Evolutionary conservation across 1,284 basidiomycete species (phyloP).

Genomic region (Caloboletus firmus): DNA sequence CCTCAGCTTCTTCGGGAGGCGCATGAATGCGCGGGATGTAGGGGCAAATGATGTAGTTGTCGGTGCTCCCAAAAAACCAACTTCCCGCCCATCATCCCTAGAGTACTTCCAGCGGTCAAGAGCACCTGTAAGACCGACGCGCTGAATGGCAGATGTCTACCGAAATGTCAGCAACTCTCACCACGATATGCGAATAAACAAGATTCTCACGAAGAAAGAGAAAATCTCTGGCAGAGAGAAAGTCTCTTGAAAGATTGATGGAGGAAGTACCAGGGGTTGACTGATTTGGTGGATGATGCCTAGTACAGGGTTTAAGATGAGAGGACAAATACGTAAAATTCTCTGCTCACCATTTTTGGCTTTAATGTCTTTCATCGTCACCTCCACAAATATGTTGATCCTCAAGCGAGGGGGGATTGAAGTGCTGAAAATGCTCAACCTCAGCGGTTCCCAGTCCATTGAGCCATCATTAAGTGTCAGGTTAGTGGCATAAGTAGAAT

Average conservation of each 20-base stretch:
- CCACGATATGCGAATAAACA: neutral
- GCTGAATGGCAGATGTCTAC: slow-evolving; percentile 62
- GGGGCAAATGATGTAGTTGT: slow-evolving; percentile 68
- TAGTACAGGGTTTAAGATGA: slow-evolving; percentile 16
- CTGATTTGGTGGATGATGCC: slow-evolving; percentile 61
- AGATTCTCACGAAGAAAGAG: slow-evolving; percentile 49
- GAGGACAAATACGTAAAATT: neutral
- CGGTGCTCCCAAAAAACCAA: slow-evolving; percentile 46
- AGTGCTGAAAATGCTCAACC: slow-evolving; percentile 53
- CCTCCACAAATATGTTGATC: slow-evolving; percentile 58
- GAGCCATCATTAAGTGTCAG: slow-evolving; percentile 53
- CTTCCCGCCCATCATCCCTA: slow-evolving; percentile 36
- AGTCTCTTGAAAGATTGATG: slow-evolving; percentile 56
- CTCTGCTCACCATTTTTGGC: slow-evolving; percentile 55
- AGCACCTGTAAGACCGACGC: slow-evolving; percentile 47
- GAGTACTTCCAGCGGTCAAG: slow-evolving; percentile 48
- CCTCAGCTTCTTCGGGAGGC: slow-evolving; percentile 55
- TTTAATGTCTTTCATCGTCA: slow-evolving; percentile 48
- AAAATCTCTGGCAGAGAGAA: slow-evolving; percentile 57
- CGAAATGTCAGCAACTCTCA: neutral
- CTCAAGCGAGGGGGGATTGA: slow-evolving; percentile 36
- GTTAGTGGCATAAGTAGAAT: slow-evolving; percentile 60
- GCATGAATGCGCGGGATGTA: slow-evolving; percentile 60
- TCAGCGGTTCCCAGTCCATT: slow-evolving; percentile 52
- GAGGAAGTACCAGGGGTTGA: slow-evolving; percentile 62